Base-by-base conservation (phyloP, 352 stramenopile genomes). In the Globisporangium emineosum region DNA sequence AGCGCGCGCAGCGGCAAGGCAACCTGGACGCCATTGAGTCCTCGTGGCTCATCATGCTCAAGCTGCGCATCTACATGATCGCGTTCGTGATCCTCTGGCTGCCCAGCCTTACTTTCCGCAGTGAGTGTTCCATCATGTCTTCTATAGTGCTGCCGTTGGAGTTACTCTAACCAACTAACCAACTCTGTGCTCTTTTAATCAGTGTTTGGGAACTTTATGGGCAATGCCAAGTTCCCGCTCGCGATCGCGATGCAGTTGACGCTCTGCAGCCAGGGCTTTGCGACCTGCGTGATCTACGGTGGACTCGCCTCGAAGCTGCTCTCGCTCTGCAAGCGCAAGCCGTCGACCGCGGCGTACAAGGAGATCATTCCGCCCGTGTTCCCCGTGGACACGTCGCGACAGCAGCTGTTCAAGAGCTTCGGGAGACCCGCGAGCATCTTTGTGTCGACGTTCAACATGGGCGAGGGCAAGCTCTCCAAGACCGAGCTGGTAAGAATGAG, bases 401-500 rank as follows among this genome's bases (percentile, higher is more conserved):
- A 42, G 17, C 47, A 59, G 6, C 71, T 73, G 42, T 50, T 56
- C 42, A 69, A 81, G 50, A 71, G 79, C 47, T 78, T 75, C 42
- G 77, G 75, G 17, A 71, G 77, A 21, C 81, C 81, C 15, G 77
- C 79, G 7, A 78, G 76, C 33, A 83, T 94, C 62, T 93, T 92
- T 37, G 83, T 91, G 27, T 87, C 86, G 17, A 93, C 86, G 29
- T 94, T 92, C 69, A 94, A 94, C 71, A 86, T 94, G 79, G 86
- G 83, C 57, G 86, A 94, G 61, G 80, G 73, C 23, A 73, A 65
- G 67, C 68, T 93, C 47, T 78, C 76, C 21, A 70, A 85, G 6
- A 71, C 78, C 5, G 70, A 86, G 17, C 49, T 86, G 57, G 65
- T 78, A 43, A 37, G 72, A 21, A 23, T 21, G 35, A 19, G 35